Evolutionary conservation across 768 basidiomycete species (phyloP).

Genomic region (Phylloporus sp.): DNA sequence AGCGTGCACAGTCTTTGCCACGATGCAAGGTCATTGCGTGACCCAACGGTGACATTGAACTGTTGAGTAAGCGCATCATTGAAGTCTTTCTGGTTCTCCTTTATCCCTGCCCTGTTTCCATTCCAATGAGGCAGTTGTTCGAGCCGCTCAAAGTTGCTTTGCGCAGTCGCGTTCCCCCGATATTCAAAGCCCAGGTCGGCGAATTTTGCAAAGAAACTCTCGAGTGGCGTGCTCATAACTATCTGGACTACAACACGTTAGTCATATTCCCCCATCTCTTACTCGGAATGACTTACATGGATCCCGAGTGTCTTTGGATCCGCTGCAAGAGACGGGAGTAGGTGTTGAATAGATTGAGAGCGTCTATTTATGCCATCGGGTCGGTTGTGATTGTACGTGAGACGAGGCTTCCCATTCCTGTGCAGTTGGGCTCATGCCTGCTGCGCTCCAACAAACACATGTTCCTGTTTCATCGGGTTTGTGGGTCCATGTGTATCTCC

Average conservation of each 20-base stretch:
- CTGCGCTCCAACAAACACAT: not conserved
- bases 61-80: constrained; percentile 20
- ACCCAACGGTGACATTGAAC: constrained; percentile 25
- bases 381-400: not conserved
- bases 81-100: constrained; percentile 1
- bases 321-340: not conserved
- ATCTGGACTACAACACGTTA: constrained; percentile 3
- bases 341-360: not conserved
- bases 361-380: not conserved
- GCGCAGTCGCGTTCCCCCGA: constrained; percentile 7
- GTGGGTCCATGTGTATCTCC: not conserved
- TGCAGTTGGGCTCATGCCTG: not conserved
- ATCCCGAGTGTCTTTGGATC: not conserved
- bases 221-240: constrained; percentile 17
- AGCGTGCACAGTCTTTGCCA: constrained; percentile 26
- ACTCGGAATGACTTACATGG: not conserved
- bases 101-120: not conserved
- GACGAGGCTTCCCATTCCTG: not conserved
- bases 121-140: constrained; percentile 2
- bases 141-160: constrained; percentile 20
- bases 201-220: constrained; percentile 22
- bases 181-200: constrained; percentile 16
- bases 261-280: not conserved
- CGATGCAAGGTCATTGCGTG: constrained; percentile 11
- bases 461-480: not conserved